Base-by-base conservation (phyloP, 1,139 yeast species). In the Hyphopichia wangnamkhiaoensis region DNA sequence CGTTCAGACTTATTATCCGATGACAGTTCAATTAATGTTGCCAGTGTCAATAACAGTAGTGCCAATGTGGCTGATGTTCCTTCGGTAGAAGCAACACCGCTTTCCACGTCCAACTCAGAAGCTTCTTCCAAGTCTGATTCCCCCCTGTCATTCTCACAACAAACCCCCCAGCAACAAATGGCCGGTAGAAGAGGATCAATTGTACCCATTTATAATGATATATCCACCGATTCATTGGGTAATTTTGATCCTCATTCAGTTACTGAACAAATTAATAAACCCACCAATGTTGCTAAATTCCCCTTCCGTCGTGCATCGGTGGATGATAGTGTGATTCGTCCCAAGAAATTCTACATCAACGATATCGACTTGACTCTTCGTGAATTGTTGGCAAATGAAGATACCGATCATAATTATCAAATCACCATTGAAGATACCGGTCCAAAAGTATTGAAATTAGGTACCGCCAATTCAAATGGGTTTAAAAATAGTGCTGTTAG, bases 391-490 rank as follows among this genome's bases (percentile, higher is more conserved):
- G 76, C 73, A 24, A 80, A 76, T 46, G 97, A 91, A 59, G 98
- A 91, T 58, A 90, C 97, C 3, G 96, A 90, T 59, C 74, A 74
- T 40, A 85, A 91, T 60, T 82, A 67, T 59, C 97, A 91, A 61
- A 91, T 91, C 53, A 90, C 97, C 12, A 84, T 90, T 38, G 97
- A 90, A 54, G 97, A 90, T 59, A 76, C 81, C 3, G 97, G 97
- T 0, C 96, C 97, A n/a, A 90, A 90, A 56, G 94, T 86, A 13
- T 68, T 89, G 46, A 75, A 81, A 48, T 70, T 90, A 31, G 96
- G 96, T 5, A 88, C 96, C 0, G 88, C 82, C 35, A 86, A 86
- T 57, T 87, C 96, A 2, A 79, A 83, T 49, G 96, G 97, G 1
- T 86, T 65, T 61, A 81, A 79, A 33, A 83, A 80, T 51, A 74